Evolutionary conservation across 2,329 filamentous ascomycete genomes (phyloP).

Genomic region (Dactylella cylindrospora): DNA sequence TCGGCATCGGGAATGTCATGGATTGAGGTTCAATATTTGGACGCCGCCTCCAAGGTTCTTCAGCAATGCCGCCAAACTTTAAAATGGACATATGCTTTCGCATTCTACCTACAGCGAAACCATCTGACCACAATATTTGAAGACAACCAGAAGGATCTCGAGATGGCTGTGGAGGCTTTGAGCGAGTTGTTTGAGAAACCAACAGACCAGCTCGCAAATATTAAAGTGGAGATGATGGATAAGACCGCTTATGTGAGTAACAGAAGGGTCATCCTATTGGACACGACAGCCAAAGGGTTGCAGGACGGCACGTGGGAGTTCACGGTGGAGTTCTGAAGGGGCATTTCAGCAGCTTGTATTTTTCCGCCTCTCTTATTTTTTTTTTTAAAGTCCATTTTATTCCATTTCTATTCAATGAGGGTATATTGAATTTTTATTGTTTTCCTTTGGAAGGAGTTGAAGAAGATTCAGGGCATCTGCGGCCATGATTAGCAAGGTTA

Average conservation of each 20-base stretch:
- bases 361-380: too few relatives aligned
- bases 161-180: conserved; percentile 93
- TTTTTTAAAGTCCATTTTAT: too few relatives aligned
- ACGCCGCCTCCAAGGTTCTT: conserved; percentile 86
- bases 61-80: conserved; percentile 97
- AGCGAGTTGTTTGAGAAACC: conserved; percentile 99
- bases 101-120: conserved; percentile 93
- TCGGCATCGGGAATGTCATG: conserved; percentile 93
- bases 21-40: conserved; percentile 98
- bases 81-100: conserved; percentile 99
- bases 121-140: conserved; percentile 97
- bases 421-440: too few relatives aligned
- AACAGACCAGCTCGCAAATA: conserved; percentile 75
- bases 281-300: conserved; percentile 89
- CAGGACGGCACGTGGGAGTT: conserved; percentile 68
- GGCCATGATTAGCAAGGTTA: too few relatives aligned
- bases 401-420: too few relatives aligned
- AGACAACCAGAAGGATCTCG: conserved; percentile 96
- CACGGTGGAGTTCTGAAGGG: conserved; percentile 41
- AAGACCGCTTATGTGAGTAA: conserved; percentile 98
- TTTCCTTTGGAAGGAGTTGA: too few relatives aligned
- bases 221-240: conserved; percentile 98
- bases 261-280: conserved; percentile 81
- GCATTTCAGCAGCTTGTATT: too few relatives aligned
- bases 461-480: too few relatives aligned